phyloP scores from a whole-genome alignment of 2,329 filamentous ascomycete species.

The Penicillium sp. region DNA sequence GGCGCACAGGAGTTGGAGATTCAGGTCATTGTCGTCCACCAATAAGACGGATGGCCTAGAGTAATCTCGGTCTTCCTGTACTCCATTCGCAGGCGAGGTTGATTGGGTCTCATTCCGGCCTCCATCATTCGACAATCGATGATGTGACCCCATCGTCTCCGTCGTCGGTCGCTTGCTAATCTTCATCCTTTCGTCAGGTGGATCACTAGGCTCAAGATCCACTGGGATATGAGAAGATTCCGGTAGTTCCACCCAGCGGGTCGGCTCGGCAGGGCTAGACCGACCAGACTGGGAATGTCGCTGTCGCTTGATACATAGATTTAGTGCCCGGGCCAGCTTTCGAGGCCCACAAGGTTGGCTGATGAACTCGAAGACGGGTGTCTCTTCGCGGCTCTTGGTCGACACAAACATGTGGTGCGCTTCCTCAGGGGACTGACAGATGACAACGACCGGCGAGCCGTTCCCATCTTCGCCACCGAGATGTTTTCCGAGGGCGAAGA shows the following conservation, averaged over 20 bases:
- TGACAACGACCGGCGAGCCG: conserved; percentile 28
- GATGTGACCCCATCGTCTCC: conserved; percentile 9
- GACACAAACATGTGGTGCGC: conserved; percentile 23
- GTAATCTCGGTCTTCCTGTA: not conserved
- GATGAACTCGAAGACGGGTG: conserved; percentile 30
- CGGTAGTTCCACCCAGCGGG: conserved; percentile 23
- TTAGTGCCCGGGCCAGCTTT: conserved; percentile 33
- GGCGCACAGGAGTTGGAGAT: conserved; percentile 34
- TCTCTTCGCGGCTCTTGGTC: conserved; percentile 1
- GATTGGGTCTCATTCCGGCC: not conserved
- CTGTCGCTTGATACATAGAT: conserved; percentile 23
- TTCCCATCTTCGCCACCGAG: not conserved
- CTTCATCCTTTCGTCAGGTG: conserved; percentile 19
- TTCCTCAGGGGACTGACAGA: conserved; percentile 27
- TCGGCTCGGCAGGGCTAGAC: conserved; percentile 7
- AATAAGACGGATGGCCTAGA: conserved; percentile 23
- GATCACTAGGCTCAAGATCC: conserved; percentile 15
- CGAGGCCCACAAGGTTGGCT: conserved; percentile 36
- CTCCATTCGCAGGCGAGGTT: not conserved
- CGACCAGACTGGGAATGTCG: conserved; percentile 1
- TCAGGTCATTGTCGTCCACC: conserved; percentile 41
- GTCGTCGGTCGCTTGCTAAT: conserved; percentile 23
- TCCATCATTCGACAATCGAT: not conserved
- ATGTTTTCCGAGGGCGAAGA: not conserved
- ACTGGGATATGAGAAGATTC: conserved; percentile 20